These are phyloP conservation scores for Neoboletus brunneissimus DNA, from an alignment of 768 basidiomycete species.

Conservation along the genomic window DNA sequence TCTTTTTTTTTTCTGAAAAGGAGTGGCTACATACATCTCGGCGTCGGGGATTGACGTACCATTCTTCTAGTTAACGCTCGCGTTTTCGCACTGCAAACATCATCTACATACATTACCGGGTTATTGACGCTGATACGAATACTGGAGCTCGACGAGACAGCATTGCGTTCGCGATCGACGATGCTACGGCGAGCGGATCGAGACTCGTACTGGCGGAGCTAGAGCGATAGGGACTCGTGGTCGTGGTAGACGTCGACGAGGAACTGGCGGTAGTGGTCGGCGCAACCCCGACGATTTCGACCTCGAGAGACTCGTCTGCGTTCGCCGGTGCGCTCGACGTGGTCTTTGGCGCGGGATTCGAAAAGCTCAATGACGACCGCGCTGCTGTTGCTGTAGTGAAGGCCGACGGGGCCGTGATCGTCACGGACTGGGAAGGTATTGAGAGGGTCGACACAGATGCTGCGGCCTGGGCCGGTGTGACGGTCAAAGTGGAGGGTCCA, in stretches of 20 bases:
- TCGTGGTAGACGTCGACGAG: not conserved
- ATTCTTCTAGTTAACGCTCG: not conserved
- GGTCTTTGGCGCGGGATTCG: not conserved
- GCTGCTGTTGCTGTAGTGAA: not conserved
- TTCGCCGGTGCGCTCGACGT: not conserved
- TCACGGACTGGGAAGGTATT: not conserved
- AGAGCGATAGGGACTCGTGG: constrained; percentile 2
- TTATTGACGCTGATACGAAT: not conserved
- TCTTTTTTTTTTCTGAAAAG: not conserved
- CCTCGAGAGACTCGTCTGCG: constrained; percentile 15
- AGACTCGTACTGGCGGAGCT: not conserved
- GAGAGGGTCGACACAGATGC: constrained; percentile 13
- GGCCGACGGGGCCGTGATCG: not conserved
- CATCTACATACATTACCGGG: not conserved
- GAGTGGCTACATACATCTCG: not conserved
- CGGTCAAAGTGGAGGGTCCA: not conserved
- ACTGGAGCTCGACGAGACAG: not conserved
- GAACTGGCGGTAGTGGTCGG: constrained; percentile 2
- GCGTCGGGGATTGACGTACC: not conserved
- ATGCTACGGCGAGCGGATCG: constrained; percentile 20
- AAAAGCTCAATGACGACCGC: constrained; percentile 2
- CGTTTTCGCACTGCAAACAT: not conserved
- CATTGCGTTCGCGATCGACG: constrained; percentile 15
- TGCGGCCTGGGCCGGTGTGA: constrained; percentile 14
- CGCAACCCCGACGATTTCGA: constrained; percentile 20